phyloP scores from a whole-genome alignment of 805 yeast species.

The Cyberlindnera xylosilytica region DNA sequence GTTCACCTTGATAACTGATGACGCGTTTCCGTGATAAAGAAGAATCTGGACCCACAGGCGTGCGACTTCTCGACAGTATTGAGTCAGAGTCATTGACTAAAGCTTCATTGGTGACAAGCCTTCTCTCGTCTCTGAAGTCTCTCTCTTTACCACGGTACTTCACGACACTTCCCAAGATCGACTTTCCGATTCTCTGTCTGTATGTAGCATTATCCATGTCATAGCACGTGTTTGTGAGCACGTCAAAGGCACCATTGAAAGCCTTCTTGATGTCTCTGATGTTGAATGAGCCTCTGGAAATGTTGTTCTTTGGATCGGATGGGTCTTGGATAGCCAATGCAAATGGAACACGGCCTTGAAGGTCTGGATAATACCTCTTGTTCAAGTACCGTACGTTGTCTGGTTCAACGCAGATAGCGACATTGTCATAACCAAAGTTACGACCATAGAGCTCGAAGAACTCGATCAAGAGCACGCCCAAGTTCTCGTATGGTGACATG shows the following conservation, averaged over 20 bases:
- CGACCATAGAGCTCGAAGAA: constrained; percentile 91
- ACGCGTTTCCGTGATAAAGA: too few relatives aligned
- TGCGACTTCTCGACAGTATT: constrained; percentile 15
- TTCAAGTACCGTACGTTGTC: constrained; percentile 58
- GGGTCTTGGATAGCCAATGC: constrained; percentile 86
- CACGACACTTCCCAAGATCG: constrained; percentile 77
- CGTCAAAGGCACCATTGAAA: constrained; percentile 83
- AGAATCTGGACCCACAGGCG: too few relatives aligned
- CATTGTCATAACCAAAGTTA: constrained; percentile 79
- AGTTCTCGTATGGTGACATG: constrained; percentile 65
- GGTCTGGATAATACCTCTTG: constrained; percentile 50
- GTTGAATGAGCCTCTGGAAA: constrained; percentile 82
- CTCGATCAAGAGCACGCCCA: constrained; percentile 85
- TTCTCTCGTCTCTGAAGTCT: constrained; percentile 75
- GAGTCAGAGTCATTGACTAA: constrained; percentile 25
- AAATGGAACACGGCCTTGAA: constrained; percentile 56
- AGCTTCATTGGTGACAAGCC: constrained; percentile 60
- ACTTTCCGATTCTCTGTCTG: constrained; percentile 63
- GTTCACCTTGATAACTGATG: too few relatives aligned
- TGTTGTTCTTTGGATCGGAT: constrained; percentile 76
- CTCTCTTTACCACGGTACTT: constrained; percentile 70
- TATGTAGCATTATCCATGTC: constrained; percentile 64
- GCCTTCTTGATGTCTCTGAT: constrained; percentile 77
- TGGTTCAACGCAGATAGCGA: constrained; percentile 60
- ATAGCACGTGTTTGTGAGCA: constrained; percentile 71